A percentile compares a stretch with the other conserved stretches of the same genome.
phyloP scores from a whole-genome alignment of 495 filamentous ascomycete species.

The Talaromyces liani region DNA sequence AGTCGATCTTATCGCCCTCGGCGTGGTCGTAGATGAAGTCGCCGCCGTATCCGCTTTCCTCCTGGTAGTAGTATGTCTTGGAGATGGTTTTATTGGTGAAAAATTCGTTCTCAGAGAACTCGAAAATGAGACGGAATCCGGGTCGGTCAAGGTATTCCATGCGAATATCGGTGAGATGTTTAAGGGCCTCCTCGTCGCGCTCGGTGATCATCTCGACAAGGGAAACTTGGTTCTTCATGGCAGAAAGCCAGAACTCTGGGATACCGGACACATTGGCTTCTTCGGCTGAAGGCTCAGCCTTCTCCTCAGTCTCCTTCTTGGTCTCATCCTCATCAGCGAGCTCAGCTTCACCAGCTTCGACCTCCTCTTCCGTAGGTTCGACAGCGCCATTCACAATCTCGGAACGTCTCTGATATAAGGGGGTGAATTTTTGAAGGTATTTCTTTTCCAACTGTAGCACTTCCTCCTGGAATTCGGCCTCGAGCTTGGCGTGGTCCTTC shows the following conservation, averaged over 20 bases:
- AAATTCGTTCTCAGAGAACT: conserved; percentile 89
- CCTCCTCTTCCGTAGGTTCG: conserved; percentile 81
- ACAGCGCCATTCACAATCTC: conserved; percentile 81
- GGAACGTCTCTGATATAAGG: conserved; percentile 91
- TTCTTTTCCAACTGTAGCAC: conserved; percentile 97
- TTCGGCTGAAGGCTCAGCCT: conserved; percentile 39
- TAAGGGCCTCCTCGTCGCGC: conserved; percentile 86
- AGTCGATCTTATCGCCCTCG: conserved; percentile 95
- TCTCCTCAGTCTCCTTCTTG: conserved; percentile 35
- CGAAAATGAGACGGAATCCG: conserved; percentile 96
- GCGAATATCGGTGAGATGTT: conserved; percentile 85
- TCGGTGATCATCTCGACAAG: conserved; percentile 98
- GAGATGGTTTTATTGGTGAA: conserved; percentile 96
- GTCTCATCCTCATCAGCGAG: conserved; percentile 61
- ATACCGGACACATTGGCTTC: conserved; percentile 64
- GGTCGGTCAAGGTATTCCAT: conserved; percentile 99
- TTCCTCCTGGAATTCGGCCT: conserved; percentile 97
- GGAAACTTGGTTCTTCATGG: conserved; percentile 98
- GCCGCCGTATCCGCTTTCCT: conserved; percentile 94
- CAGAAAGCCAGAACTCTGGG: conserved; percentile 98
- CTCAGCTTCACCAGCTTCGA: conserved; percentile 78
- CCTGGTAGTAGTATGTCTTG: conserved; percentile 99
- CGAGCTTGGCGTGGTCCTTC: conserved; percentile 96
- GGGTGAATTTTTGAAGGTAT: conserved; percentile 97
- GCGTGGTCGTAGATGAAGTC: conserved; percentile 99